Evolutionary conservation across 2,329 filamentous ascomycete species (phyloP).

Genomic region (Sporothrix mexicana): DNA sequence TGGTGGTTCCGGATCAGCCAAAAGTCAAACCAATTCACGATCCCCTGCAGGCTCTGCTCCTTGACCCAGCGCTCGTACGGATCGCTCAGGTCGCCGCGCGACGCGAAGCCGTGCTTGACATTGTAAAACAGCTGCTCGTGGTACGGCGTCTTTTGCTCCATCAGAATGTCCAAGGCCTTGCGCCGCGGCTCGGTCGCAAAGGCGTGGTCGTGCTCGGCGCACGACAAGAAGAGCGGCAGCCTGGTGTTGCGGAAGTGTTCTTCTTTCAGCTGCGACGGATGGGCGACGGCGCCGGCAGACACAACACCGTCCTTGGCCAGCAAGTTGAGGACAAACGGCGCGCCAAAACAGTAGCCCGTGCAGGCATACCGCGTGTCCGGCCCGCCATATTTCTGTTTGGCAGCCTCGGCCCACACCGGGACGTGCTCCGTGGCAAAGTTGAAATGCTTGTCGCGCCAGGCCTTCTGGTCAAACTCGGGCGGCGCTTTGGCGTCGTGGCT

Average conservation of each 20-base stretch:
- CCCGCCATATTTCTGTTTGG: slow-evolving; percentile 46
- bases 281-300: slow-evolving; percentile 56
- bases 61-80: slow-evolving; percentile 47
- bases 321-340: slow-evolving; percentile 53
- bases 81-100: slow-evolving; percentile 41
- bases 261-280: slow-evolving; percentile 57
- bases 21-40: slow-evolving; percentile 38
- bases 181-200: slow-evolving; percentile 49
- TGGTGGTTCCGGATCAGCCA: slow-evolving; percentile 35
- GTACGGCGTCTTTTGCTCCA: slow-evolving; percentile 54
- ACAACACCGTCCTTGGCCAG: slow-evolving; percentile 46
- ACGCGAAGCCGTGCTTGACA: slow-evolving; percentile 48
- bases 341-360: slow-evolving; percentile 52
- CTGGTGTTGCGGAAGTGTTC: slow-evolving; percentile 50
- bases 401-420: slow-evolving; percentile 52
- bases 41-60: slow-evolving; percentile 38
- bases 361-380: slow-evolving; percentile 48
- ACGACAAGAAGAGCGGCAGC: slow-evolving; percentile 54
- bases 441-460: slow-evolving; percentile 55
- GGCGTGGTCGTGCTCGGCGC: slow-evolving; percentile 53
- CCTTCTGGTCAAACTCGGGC: slow-evolving; percentile 54
- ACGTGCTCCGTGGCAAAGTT: slow-evolving; percentile 51
- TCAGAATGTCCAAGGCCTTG: slow-evolving; percentile 52
- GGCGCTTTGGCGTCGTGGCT: slow-evolving; percentile 42
- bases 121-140: slow-evolving; percentile 68